A percentile compares a stretch with the other conserved stretches of the same genome.
Evolutionary conservation across 2,329 filamentous ascomycete genomes (phyloP).

Genomic region (Colletotrichum sp.): DNA sequence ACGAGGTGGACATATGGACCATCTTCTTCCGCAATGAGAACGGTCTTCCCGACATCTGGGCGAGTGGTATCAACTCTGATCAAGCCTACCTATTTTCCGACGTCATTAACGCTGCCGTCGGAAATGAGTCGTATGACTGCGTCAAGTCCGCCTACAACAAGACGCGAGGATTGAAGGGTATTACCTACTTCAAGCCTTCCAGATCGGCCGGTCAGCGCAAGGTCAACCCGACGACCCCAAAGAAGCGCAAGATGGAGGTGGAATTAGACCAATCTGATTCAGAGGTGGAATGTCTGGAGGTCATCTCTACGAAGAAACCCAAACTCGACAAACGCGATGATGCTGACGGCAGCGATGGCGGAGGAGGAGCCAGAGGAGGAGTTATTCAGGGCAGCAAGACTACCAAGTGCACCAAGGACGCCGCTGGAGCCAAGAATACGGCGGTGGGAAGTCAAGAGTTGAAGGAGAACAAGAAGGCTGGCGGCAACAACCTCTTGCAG

Average conservation of each 20-base stretch:
- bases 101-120: background rate
- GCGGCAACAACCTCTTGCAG: background rate
- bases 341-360: background rate
- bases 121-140: background rate
- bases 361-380: background rate
- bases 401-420: background rate
- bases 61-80: background rate
- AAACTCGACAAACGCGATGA: background rate
- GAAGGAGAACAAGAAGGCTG: background rate
- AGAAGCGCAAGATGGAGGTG: background rate
- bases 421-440: background rate
- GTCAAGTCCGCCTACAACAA: background rate
- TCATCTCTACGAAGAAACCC: background rate
- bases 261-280: background rate
- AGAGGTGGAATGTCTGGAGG: background rate
- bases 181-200: background rate
- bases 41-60: background rate
- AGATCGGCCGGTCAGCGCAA: background rate
- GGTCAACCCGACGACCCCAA: background rate
- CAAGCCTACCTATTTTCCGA: background rate
- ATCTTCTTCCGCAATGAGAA: background rate
- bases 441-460: background rate
- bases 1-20: background rate
- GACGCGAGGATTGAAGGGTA: background rate
- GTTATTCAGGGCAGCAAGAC: background rate